phyloP scores from a whole-genome alignment of 257 asterid species.

The Salvia splendens region DNA sequence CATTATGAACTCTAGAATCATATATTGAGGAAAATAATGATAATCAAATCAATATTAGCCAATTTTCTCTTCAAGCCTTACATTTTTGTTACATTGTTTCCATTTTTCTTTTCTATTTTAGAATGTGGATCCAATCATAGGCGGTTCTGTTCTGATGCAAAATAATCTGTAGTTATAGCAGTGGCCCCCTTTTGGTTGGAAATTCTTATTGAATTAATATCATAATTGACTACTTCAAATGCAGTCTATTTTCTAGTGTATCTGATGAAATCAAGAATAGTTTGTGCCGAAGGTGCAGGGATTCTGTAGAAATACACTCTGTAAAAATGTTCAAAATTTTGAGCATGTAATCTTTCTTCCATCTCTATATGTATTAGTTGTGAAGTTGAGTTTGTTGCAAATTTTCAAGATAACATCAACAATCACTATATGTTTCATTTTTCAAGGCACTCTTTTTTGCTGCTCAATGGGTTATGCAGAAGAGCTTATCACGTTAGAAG shows the following conservation, averaged over 20 bases:
- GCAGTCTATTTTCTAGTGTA: not conserved
- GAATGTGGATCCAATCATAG: not conserved
- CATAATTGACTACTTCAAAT: not conserved
- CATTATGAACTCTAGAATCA: not conserved
- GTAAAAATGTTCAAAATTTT: not conserved
- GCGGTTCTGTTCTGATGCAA: not conserved
- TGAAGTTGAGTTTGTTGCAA: not conserved
- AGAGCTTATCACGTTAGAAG: slow-evolving; percentile 40
- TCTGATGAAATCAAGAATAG: not conserved
- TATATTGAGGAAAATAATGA: not conserved
- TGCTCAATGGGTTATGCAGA: slow-evolving; percentile 60
- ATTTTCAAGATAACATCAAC: not conserved
- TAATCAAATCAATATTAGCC: not conserved
- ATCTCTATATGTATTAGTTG: not conserved
- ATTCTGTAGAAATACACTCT: not conserved
- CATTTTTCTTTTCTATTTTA: not conserved
- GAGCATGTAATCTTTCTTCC: not conserved
- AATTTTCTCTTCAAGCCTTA: not conserved
- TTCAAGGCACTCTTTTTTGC: slow-evolving; percentile 30
- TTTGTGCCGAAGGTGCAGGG: not conserved
- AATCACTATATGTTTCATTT: not conserved
- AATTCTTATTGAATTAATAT: not conserved
- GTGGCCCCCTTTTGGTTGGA: not conserved
- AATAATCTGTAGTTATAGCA: not conserved
- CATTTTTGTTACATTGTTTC: not conserved